Conservation (phyloP, 805 yeast species). For the Suhomyces emberorum region DNA sequence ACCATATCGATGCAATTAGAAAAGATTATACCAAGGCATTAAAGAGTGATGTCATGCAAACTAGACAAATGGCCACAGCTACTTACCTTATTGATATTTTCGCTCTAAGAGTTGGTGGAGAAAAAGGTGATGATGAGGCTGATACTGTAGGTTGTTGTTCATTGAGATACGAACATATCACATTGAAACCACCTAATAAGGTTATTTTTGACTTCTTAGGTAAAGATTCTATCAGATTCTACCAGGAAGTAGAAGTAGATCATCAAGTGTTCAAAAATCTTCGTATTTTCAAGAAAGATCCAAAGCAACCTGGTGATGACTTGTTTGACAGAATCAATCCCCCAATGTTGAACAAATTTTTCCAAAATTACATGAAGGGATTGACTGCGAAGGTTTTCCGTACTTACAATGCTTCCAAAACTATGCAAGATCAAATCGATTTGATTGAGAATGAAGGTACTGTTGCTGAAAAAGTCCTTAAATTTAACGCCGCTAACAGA, state of each 20-base stretch:
- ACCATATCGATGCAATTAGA: slow-evolving; percentile 70
- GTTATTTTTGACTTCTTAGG: slow-evolving; percentile 92
- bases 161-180: slow-evolving; percentile 82
- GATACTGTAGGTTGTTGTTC: slow-evolving; percentile 99
- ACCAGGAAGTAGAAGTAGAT: slow-evolving; percentile 90
- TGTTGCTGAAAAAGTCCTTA: slow-evolving; percentile 80
- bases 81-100: slow-evolving; percentile 88
- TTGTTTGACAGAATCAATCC: slow-evolving; percentile 90
- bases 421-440: slow-evolving; percentile 94
- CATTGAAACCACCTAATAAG: slow-evolving; percentile 77
- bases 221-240: slow-evolving; percentile 89
- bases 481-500: slow-evolving; percentile 91
- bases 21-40: slow-evolving; percentile 67
- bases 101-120: slow-evolving; percentile 98
- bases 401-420: slow-evolving; percentile 93
- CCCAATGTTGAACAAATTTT: slow-evolving; percentile 72
- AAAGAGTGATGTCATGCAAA: slow-evolving; percentile 73
- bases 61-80: slow-evolving; percentile 91
- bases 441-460: slow-evolving; percentile 83
- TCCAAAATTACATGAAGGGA: slow-evolving; percentile 89
- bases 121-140: slow-evolving; percentile 95
- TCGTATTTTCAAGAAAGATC: slow-evolving; percentile 80
- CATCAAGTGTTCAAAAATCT: slow-evolving; percentile 88
- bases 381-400: slow-evolving; percentile 96
- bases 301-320: slow-evolving; percentile 90